These are phyloP conservation scores for Nosema granulosis DNA, from an alignment of 371 early-diverging fungal genomes.

Conservation along the genomic window DNA sequence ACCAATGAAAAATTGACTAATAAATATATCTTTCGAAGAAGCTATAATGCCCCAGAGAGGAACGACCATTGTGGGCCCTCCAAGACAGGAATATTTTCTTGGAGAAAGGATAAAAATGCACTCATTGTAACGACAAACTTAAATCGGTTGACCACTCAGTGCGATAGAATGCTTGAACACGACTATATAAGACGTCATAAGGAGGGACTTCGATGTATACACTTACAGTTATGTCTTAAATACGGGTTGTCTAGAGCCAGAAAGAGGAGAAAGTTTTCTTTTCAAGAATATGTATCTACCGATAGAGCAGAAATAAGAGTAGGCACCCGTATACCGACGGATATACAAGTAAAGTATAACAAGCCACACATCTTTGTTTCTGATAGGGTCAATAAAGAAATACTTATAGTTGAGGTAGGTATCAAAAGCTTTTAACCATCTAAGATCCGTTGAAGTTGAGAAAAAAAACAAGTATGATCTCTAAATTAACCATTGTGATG, in stretches of 20 bases:
- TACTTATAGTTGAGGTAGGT: neutral
- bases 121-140: no score
- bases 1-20: no score
- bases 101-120: no score
- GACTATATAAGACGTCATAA: slow-evolving; percentile 3
- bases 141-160: no score
- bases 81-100: no score
- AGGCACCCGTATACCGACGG: neutral
- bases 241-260: slow-evolving; percentile 2
- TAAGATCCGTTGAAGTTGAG: no score
- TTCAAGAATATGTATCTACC: neutral
- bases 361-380: slow-evolving; percentile 9
- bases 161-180: slow-evolving; percentile 1
- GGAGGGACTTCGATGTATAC: slow-evolving; percentile 6
- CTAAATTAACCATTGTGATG: no score
- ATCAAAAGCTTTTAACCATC: no score
- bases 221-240: neutral
- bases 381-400: neutral
- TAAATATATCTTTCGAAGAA: no score
- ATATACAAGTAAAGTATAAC: neutral
- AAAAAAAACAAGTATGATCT: no score
- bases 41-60: no score
- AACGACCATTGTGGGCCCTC: no score
- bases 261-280: slow-evolving; percentile 1
- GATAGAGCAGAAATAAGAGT: neutral